These are phyloP conservation scores for Annulohypoxylon bovei DNA, from an alignment of 495 filamentous ascomycete species.

Conservation along the genomic window DNA sequence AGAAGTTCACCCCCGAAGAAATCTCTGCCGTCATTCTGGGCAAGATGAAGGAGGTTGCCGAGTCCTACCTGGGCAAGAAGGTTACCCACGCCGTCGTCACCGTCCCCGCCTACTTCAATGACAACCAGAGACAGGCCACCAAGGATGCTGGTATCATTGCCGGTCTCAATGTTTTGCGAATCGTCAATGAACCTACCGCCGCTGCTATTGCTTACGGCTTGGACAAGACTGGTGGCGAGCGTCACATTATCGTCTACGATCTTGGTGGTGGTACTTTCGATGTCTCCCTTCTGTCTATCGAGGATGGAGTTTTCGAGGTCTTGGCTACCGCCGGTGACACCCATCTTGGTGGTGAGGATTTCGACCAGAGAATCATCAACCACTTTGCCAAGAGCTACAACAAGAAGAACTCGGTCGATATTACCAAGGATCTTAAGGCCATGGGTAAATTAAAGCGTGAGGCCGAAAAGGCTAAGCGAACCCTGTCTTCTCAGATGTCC, in stretches of 20 bases:
- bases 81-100: conserved; percentile 98
- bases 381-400: conserved; percentile 98
- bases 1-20: conserved; percentile 87
- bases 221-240: conserved; percentile 85
- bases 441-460: conserved; percentile 99
- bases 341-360: conserved; percentile 99
- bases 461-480: conserved; percentile 99
- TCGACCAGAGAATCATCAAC: conserved; percentile 97
- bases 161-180: conserved; percentile 95
- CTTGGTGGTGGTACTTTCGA: conserved; percentile 99
- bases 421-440: conserved; percentile 94
- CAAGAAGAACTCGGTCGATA: conserved; percentile 94
- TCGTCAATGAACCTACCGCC: conserved; percentile 94
- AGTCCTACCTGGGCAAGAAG: conserved; percentile 92
- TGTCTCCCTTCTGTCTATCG: conserved; percentile 97
- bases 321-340: conserved; percentile 98
- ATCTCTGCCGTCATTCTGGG: conserved; percentile 87
- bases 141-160: conserved; percentile 97
- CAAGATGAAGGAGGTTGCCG: conserved; percentile 98
- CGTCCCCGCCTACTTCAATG: conserved; percentile 99
- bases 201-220: conserved; percentile 89
- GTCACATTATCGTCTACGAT: conserved; percentile 96
- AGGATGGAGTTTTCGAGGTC: conserved; percentile 98
- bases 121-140: conserved; percentile 97
- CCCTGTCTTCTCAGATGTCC: conserved; percentile 97